Percentiles rank a stretch among this genome's conserved stretches.
Evolutionary conservation across 495 filamentous ascomycete species (phyloP).

Genomic region (Lasiosphaeria hispida): DNA sequence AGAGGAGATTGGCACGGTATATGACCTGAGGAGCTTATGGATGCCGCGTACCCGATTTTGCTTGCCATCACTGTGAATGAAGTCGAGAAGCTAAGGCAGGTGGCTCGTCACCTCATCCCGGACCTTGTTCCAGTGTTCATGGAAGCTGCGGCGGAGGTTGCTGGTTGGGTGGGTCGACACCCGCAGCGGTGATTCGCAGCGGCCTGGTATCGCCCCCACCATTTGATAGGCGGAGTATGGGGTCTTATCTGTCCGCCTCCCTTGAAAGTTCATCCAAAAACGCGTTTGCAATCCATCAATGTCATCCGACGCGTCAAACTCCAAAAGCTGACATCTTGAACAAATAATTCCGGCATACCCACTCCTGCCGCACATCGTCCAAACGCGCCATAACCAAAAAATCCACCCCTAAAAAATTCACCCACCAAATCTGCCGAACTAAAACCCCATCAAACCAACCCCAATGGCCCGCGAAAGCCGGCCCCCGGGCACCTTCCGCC

Average conservation of each 20-base stretch:
- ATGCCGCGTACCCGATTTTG: too few species aligned
- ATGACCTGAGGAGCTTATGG: too few species aligned
- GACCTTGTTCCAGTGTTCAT: too few species aligned
- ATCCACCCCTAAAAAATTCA: not conserved
- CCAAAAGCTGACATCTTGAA: not conserved
- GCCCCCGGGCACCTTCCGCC: conserved; percentile 3
- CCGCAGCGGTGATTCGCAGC: not conserved
- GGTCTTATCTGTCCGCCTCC: not conserved
- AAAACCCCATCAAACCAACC: not conserved
- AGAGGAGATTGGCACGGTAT: too few species aligned
- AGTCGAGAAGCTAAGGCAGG: too few species aligned
- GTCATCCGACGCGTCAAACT: conserved; percentile 3
- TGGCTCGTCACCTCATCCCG: too few species aligned
- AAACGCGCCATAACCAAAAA: not conserved
- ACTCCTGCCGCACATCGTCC: not conserved
- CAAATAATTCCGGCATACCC: not conserved
- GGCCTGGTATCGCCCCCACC: not conserved
- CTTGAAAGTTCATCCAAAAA: not conserved
- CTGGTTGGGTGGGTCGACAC: too few species aligned
- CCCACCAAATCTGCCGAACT: not conserved
- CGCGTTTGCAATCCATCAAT: not conserved
- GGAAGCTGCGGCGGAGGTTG: too few species aligned
- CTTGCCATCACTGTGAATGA: too few species aligned
- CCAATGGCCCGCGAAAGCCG: conserved; percentile 30
- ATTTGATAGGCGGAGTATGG: not conserved